Base-by-base conservation (phyloP, 1,284 basidiomycete species). In the Malassezia yamatoensis region DNA sequence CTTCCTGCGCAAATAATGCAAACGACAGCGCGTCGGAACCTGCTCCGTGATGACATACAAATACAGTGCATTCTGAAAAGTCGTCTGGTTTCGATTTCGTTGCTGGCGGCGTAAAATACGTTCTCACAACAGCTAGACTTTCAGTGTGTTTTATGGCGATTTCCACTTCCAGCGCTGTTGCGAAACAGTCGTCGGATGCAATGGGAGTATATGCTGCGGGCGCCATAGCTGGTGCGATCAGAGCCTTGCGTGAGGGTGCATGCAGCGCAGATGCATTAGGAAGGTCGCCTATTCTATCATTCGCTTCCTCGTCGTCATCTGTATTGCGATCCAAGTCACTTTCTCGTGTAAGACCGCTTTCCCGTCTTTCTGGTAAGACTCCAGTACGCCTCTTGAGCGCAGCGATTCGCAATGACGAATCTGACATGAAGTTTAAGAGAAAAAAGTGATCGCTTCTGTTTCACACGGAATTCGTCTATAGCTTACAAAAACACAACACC, bases 11-110 rank as follows among this genome's bases (percentile, higher is more conserved):
- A 50, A 91, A 80, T 64, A 83, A 84, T 0, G 94, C 91, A 74
- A 90, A 98, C 59, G 84, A 88, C 59, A 96, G 79, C 0, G 83
- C 91, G 0, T 85, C 85, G 68, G 88, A 89, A 2, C 94, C 93
- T 1, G 88, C 93, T 0, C 94, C 93, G 66, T 98, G 93, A 69
- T 96, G 90, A 74, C 88, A 88, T 2, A 96, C 80, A 68, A 96
- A 82, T 2, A 93, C 82, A 0, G 84, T 83, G 8, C 78, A 79
- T 51, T 29, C 60, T 59, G 53, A 46, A 15, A 21, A 42, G 16
- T 21, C 34, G 8, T 37, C 36, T 16, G 47, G 49, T 13, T 43
- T 16, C 1, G n/a, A 39, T 1, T 39, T 56, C 16, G 55, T 51
- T 12, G 46, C 46, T 1, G 69, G 70, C 7, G 70, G 67, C 4